A percentile compares a stretch with the other conserved stretches of the same genome.
Evolutionary conservation across 2,329 filamentous ascomycete genomes (phyloP).

Genomic region (Rugonectria rugulosa): DNA sequence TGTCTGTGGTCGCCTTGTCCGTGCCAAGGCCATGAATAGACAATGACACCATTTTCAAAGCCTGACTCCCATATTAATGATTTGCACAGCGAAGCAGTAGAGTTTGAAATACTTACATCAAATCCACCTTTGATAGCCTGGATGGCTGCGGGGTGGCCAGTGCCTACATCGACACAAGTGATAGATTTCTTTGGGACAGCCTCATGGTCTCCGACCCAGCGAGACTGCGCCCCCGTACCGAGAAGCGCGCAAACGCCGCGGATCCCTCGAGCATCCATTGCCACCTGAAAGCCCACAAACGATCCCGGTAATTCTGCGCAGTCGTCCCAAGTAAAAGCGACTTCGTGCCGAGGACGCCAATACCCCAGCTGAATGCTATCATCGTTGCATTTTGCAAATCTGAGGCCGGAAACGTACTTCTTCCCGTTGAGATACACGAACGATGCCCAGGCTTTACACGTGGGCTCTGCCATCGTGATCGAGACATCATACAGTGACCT

Average conservation of each 20-base stretch:
- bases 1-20: not conserved
- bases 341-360: not conserved
- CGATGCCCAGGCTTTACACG: conserved; percentile 1
- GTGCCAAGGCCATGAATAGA: not conserved
- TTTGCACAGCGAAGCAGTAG: not conserved
- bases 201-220: conserved; percentile 13
- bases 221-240: not conserved
- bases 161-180: not conserved
- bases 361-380: conserved; percentile 6
- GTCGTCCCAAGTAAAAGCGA: conserved; percentile 2
- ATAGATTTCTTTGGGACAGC: conserved; percentile 1
- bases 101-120: conserved; percentile 1
- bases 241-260: conserved; percentile 5
- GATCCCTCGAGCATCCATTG: conserved; percentile 3
- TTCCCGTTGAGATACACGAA: not conserved
- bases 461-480: not conserved
- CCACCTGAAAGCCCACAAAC: conserved; percentile 13
- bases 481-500: not conserved
- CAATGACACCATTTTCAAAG: conserved; percentile 14
- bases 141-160: no score
- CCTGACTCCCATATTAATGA: not conserved
- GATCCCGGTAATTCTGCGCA: not conserved
- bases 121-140: conserved; percentile 4
- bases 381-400: conserved; percentile 1
- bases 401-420: conserved; percentile 10